Conservation (phyloP, 306 rosid species). For the Bauhinia variegata region DNA sequence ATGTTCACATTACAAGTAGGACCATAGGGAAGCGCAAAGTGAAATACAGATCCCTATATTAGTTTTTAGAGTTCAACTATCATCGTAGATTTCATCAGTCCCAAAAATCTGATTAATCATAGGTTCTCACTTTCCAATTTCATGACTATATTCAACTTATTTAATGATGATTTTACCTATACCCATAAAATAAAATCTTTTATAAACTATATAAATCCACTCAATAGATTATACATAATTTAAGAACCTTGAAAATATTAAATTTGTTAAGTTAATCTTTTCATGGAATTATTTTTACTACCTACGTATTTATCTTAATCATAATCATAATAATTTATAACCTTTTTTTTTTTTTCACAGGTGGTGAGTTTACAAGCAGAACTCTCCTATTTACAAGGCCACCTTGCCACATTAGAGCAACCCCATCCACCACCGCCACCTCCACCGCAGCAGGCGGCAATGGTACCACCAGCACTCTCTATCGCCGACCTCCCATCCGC, state of each 20-base stretch:
- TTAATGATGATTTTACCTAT: no score
- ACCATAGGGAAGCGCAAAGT: neutral
- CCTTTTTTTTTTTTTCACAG: slow-evolving; percentile 37
- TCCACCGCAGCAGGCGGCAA: slow-evolving; percentile 44
- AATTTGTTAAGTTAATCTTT: no score
- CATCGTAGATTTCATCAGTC: neutral
- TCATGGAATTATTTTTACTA: no score
- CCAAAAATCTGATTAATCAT: neutral
- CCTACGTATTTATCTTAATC: no score
- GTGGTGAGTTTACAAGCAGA: slow-evolving; percentile 88
- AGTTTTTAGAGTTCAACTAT: neutral
- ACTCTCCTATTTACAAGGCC: slow-evolving; percentile 81
- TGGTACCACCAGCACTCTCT: slow-evolving; percentile 44
- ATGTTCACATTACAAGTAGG: neutral
- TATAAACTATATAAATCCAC: no score
- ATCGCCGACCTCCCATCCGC: slow-evolving; percentile 60
- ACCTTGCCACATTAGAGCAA: slow-evolving; percentile 69
- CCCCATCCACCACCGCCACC: slow-evolving; percentile 63
- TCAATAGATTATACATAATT: no score
- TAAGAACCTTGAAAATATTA: no score
- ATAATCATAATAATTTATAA: no score
- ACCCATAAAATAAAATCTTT: no score
- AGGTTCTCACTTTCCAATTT: no score
- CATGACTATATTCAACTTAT: no score
- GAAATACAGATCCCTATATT: neutral